Conservation (phyloP, 495 filamentous ascomycete genomes). For the Talaromyces proteolyticus region DNA sequence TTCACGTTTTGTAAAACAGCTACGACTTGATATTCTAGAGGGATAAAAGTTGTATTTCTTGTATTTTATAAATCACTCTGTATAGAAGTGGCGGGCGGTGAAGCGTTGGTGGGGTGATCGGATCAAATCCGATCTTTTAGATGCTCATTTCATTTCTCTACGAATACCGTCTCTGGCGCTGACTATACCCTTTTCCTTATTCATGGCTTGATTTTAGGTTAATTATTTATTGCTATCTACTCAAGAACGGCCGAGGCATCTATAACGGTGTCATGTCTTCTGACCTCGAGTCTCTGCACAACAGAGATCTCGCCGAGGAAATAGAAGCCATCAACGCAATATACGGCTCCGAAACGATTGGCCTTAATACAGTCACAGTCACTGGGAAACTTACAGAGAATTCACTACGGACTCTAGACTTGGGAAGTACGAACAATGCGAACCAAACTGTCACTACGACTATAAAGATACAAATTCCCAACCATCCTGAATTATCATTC, state of each 20-base stretch:
- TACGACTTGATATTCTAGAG: too few species aligned
- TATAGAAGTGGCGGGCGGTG: too few species aligned
- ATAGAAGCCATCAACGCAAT: conserved; percentile 89
- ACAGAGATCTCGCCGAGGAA: conserved; percentile 70
- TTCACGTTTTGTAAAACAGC: too few species aligned
- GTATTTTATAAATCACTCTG: too few species aligned
- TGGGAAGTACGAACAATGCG: conserved; percentile 15
- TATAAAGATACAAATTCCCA: conserved; percentile 33
- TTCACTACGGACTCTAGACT: conserved; percentile 21
- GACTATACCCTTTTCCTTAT: too few species aligned
- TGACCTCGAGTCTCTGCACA: conserved; percentile 29
- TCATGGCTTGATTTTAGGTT: too few species aligned
- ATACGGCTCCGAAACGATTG: conserved; percentile 66
- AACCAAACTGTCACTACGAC: conserved; percentile 20
- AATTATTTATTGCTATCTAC: too few species aligned
- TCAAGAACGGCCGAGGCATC: not conserved
- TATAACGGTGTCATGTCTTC: conserved; percentile 6
- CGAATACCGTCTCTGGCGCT: not conserved
- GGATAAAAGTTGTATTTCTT: too few species aligned
- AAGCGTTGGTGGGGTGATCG: not conserved
- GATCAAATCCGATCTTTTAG: not conserved
- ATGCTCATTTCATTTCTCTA: not conserved
- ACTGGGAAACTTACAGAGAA: conserved; percentile 12
- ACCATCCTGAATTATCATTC: conserved; percentile 45
- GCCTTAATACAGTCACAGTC: conserved; percentile 23